phyloP scores from a whole-genome alignment of 257 asterid species.

The Osmanthus fragrans region DNA sequence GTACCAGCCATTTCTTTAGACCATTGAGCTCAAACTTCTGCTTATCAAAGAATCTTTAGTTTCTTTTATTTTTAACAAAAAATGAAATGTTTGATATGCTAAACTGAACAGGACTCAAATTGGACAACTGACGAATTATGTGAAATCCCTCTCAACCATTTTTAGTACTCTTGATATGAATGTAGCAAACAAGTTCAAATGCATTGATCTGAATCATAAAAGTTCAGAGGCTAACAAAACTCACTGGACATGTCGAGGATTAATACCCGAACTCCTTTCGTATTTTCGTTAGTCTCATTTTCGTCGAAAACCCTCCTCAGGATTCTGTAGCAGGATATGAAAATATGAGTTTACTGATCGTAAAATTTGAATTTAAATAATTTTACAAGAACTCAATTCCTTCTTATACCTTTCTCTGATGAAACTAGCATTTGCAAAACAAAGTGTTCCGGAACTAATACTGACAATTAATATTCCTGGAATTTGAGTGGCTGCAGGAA shows the following conservation, averaged over 20 bases:
- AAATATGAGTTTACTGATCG: neutral
- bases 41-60: too few relatives aligned
- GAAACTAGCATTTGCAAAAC: slow-evolving; percentile 80
- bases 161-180: neutral
- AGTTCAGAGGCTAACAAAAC: slow-evolving; percentile 15
- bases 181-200: neutral
- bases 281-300: slow-evolving; percentile 30
- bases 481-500: slow-evolving; percentile 48
- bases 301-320: slow-evolving; percentile 45
- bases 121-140: neutral
- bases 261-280: slow-evolving; percentile 42
- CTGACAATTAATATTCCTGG: slow-evolving; percentile 56
- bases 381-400: neutral
- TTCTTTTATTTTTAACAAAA: too few relatives aligned
- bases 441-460: slow-evolving; percentile 55
- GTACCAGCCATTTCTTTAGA: too few relatives aligned
- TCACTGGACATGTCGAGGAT: slow-evolving; percentile 76
- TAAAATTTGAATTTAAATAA: neutral
- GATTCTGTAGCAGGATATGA: slow-evolving; percentile 37
- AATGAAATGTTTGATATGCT: neutral
- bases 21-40: too few relatives aligned
- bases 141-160: neutral
- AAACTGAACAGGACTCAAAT: too few relatives aligned
- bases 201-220: neutral
- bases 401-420: slow-evolving; percentile 57